phyloP scores from a whole-genome alignment of 1,139 yeast species.

The Kodamaea anthophila region DNA sequence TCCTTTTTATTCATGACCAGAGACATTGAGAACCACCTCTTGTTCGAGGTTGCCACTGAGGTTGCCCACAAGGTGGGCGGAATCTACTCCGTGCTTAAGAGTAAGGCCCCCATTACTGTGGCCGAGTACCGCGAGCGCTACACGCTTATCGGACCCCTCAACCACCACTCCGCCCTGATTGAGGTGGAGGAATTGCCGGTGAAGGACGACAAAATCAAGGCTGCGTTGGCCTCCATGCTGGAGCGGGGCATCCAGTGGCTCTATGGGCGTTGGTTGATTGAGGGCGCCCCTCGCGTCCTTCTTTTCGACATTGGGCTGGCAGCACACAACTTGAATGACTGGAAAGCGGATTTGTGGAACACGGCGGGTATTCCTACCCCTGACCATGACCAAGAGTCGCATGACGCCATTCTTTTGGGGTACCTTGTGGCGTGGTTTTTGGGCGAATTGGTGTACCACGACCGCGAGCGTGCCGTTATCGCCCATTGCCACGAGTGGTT shows the following conservation, averaged over 20 bases:
- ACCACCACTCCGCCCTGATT: constrained; percentile 74
- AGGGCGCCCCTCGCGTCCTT: constrained; percentile 92
- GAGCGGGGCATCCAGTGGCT: constrained; percentile 76
- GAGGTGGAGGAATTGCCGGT: constrained; percentile 89
- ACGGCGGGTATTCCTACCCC: constrained; percentile 92
- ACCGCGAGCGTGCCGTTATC: constrained; percentile 79
- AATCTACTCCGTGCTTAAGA: constrained; percentile 90
- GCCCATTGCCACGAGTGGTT: constrained; percentile 98
- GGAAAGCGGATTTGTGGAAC: constrained; percentile 94
- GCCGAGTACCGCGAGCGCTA: constrained; percentile 90
- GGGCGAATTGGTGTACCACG: constrained; percentile 83
- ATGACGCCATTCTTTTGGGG: constrained; percentile 88
- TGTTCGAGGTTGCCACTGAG: constrained; percentile 94
- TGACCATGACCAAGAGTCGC: constrained; percentile 78
- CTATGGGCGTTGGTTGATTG: constrained; percentile 95
- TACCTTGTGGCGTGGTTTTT: constrained; percentile 95
- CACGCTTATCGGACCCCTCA: constrained; percentile 81
- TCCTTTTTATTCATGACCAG: constrained; percentile 65
- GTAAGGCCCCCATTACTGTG: constrained; percentile 94
- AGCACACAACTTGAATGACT: constrained; percentile 64
- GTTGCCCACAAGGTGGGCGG: constrained; percentile 98
- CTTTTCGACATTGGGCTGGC: constrained; percentile 84
- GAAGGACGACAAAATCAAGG: constrained; percentile 53
- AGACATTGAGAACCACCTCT: constrained; percentile 74
- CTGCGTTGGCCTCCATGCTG: constrained; percentile 66